Evolutionary conservation across 164 flowering plant genomes (phyloP).

Genomic region (Liriodendron chinense): DNA sequence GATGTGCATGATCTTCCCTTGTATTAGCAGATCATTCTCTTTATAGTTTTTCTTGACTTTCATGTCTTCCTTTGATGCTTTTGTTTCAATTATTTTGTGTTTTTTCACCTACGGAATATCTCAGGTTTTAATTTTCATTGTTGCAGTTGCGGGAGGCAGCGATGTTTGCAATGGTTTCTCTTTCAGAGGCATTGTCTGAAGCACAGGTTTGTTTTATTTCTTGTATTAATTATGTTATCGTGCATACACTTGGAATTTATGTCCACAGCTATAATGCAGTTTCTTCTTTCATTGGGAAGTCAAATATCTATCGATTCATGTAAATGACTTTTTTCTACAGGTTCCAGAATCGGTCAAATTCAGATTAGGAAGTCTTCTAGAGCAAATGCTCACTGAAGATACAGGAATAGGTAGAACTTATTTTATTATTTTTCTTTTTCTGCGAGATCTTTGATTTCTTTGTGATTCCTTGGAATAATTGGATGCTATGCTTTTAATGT

Average conservation of each 20-base stretch:
- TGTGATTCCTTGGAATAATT: constrained; percentile 8
- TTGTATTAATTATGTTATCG: background rate
- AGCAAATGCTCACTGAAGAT: constrained; percentile 61
- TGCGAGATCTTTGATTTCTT: background rate
- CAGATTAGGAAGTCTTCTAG: constrained; percentile 40
- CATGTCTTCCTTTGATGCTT: background rate
- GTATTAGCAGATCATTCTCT: background rate
- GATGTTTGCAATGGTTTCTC: constrained; percentile 68
- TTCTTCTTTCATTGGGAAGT: background rate
- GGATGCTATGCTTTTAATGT: constrained; percentile 17
- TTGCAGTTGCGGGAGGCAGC: constrained; percentile 83
- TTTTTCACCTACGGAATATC: background rate
- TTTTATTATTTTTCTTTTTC: background rate
- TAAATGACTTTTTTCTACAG: constrained; percentile 27
- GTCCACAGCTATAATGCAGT: background rate
- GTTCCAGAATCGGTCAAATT: constrained; percentile 35
- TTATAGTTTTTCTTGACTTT: background rate
- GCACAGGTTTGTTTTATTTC: constrained; percentile 47
- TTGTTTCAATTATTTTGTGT: background rate
- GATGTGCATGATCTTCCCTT: too few species aligned
- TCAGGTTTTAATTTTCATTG: background rate
- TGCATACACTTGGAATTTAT: background rate
- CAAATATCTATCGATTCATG: background rate
- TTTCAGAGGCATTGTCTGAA: constrained; percentile 77
- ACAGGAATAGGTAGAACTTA: constrained; percentile 46